Evolutionary conservation across 805 yeast species (phyloP), one percentile per base, ranked within the genome.

Genomic region (Brettanomyces naardenensis): DNA sequence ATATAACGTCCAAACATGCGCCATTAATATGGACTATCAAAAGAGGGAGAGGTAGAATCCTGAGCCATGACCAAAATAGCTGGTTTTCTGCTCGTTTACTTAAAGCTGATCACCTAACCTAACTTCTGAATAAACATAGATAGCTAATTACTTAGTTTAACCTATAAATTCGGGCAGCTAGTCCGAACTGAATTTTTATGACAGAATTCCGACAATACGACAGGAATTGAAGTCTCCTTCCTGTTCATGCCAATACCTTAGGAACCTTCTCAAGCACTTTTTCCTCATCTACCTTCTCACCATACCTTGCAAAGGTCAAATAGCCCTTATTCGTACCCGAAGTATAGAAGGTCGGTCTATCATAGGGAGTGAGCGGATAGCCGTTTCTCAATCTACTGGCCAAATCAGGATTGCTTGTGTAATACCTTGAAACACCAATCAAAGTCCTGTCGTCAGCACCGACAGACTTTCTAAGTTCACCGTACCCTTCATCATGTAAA

Each of bases 331-430:
- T 46, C 3, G 38, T 23, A 9, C 17, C 22, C 14, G 31, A 30
- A 4, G 25, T 41, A 48, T 71, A 72, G 45, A 71, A 70, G 1
- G 54, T 48, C 5, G 36, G 34, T 49, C 78, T 57, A 36, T 65
- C 59, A 40, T 70, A 69, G 4, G 48, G 52, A 7, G 55, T 59
- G 40, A 70, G 54, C 18, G 50, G 46, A 20, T 31, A 34, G 7
- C 66, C 69, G 15, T 65, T 48, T 13, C 52, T 46, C 29, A 70
- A 48, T 43, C 71, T 54, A 5, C 47, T 30, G 4, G 54, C 57
- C 18, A 70, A 51, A 45, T 69, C 74, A 4, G 75, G 75, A 42
- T 69, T 70, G 1, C 73, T 54, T 13, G 61, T 64, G 44, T 47
- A 68, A 41, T 51, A 54, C 43, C 75, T 53, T 4, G 66, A 58